A percentile compares a stretch with the other conserved stretches of the same genome.
Evolutionary conservation across 2,329 filamentous ascomycete genomes (phyloP).

Genomic region (Aspergillus pseudoglaucus): DNA sequence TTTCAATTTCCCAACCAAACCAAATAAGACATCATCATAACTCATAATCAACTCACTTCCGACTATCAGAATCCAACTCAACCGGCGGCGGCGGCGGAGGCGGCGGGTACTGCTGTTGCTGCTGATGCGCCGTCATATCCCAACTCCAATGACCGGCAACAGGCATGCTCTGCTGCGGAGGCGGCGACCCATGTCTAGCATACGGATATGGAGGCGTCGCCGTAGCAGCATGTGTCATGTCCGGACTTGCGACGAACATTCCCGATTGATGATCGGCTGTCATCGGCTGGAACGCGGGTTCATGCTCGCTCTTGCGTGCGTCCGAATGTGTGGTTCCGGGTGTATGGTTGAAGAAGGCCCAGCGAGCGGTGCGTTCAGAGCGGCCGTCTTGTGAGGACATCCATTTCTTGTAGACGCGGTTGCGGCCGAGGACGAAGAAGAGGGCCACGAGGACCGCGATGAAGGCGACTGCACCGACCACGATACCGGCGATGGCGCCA

Average conservation of each 20-base stretch:
- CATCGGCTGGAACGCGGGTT: not conserved
- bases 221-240: not conserved
- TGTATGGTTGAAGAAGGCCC: constrained; percentile 22
- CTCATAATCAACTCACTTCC: too few species aligned
- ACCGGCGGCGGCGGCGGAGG: not conserved
- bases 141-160: not conserved
- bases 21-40: too few species aligned
- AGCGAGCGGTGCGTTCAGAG: constrained; percentile 25
- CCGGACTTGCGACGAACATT: not conserved
- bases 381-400: constrained; percentile 27
- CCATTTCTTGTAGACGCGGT: constrained; percentile 29
- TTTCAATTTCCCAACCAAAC: too few species aligned
- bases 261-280: not conserved
- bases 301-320: constrained; percentile 10
- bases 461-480: constrained; percentile 46
- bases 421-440: constrained; percentile 31
- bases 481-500: constrained; percentile 56
- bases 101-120: not conserved
- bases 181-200: not conserved
- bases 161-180: not conserved
- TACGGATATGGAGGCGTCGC: not conserved
- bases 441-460: constrained; percentile 42
- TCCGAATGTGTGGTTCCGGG: not conserved
- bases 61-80: not conserved
- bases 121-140: not conserved